Conservation (phyloP, 495 filamentous ascomycete species). For the Aspergillus campestris region DNA sequence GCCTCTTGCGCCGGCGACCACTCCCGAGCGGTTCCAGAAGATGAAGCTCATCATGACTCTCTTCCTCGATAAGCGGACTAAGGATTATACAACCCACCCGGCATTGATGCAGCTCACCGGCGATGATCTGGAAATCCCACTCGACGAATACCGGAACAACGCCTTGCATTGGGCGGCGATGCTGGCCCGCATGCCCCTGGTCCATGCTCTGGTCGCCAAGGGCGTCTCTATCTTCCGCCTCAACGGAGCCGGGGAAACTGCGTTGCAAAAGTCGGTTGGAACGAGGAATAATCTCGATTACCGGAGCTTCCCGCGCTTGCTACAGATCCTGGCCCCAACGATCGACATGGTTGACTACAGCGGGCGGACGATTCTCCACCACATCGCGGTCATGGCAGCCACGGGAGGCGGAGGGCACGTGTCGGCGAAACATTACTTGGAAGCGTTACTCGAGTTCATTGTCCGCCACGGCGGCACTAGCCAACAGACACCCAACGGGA, state of each 20-base stretch:
- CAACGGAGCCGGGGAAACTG: conserved; percentile 82
- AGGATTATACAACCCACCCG: conserved; percentile 56
- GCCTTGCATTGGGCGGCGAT: conserved; percentile 97
- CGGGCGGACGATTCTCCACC: conserved; percentile 87
- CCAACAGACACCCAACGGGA: conserved; percentile 36
- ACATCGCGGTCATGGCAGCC: conserved; percentile 89
- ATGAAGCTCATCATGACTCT: conserved; percentile 75
- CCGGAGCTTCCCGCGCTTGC: conserved; percentile 68
- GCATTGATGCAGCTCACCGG: conserved; percentile 64
- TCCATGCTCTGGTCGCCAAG: conserved; percentile 68
- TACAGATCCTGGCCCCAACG: conserved; percentile 81
- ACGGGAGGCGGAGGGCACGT: conserved; percentile 75
- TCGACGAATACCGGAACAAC: conserved; percentile 79
- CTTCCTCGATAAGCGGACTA: conserved; percentile 63
- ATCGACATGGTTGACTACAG: conserved; percentile 84
- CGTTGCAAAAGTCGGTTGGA: conserved; percentile 76
- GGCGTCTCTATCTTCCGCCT: conserved; percentile 82
- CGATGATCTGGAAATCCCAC: conserved; percentile 78
- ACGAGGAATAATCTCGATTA: conserved; percentile 90
- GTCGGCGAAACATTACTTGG: conserved; percentile 86
- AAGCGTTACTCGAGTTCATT: conserved; percentile 86
- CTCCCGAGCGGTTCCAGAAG: conserved; percentile 61
- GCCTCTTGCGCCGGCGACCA: conserved; percentile 59
- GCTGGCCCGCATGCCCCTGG: conserved; percentile 70
- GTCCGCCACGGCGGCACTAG: conserved; percentile 70